Evolutionary conservation across 1,284 basidiomycete genomes (phyloP), one percentile per base, ranked within the genome.

Genomic region (Veloporphyrellus conicus): DNA sequence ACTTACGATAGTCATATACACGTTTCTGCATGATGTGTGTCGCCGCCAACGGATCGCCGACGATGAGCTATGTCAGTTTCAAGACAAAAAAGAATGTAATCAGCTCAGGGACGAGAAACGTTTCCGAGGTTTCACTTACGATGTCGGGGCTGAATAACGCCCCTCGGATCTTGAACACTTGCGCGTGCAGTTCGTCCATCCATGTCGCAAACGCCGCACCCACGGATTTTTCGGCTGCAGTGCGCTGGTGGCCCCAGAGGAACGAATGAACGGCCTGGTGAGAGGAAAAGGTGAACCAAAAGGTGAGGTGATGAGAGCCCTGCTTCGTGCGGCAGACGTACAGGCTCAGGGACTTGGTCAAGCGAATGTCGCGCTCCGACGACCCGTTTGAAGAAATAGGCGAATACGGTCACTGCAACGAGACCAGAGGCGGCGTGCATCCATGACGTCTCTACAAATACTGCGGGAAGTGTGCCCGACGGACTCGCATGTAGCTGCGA

Each of bases 1-100:
- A 43, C 47, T 50, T 8, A 50, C 49, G 49, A 27, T 50, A 50
- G 20, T 50, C 47, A 32, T 43, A 50, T 32, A 50, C 41, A 20
- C 41, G 49, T 12, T 39, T 50, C 20, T 49, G 48, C 48, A 49
- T 48, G 27, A 50, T 40, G 32, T 50, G 31, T 1, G 49, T 49
- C 15, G 48, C 41, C 7, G 47, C 47, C 16, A 50, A 31, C 40
- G 49, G 48, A 35, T 50, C 49, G 12, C 39, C 29, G 35, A 49
- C 48, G 34, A 49, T 12, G 4, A 49, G 45, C 44, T 49, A 19
- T 18, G 23, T 8, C 5, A 25, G n/a, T 16, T 8, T 16, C 37
- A 39, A 12, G 18, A 16, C 6, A 5, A 19, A 35, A 20, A 20
- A 15, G 20, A 35, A 20, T 23, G 16, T 11, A 15, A 28, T 45